Conservation (phyloP, 768 basidiomycete genomes). For the Pisolithus marmoratus region DNA sequence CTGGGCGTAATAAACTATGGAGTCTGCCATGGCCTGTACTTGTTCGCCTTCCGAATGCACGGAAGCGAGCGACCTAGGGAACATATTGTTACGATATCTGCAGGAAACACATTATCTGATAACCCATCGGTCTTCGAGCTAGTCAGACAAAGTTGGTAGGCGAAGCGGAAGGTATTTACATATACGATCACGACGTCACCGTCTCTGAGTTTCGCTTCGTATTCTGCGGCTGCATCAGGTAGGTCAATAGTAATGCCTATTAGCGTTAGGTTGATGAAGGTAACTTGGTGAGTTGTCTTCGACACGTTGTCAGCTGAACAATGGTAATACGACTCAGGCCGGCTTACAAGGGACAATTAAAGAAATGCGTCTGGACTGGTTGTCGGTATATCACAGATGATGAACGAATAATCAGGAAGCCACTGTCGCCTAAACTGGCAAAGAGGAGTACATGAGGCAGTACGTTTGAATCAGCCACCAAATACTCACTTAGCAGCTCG, state of each 20-base stretch:
- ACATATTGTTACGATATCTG: constrained; percentile 68
- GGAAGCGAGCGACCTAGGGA: constrained; percentile 53
- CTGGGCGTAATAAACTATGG: constrained; percentile 62
- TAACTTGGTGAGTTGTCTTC: constrained; percentile 28
- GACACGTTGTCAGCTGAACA: background rate
- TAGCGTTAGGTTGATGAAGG: constrained; percentile 23
- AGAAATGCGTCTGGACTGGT: constrained; percentile 28
- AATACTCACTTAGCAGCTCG: constrained; percentile 68
- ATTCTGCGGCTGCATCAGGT: constrained; percentile 38
- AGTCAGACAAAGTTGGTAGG: constrained; percentile 2
- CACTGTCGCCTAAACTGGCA: constrained; percentile 71
- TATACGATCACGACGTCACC: constrained; percentile 50
- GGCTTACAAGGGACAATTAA: constrained; percentile 29
- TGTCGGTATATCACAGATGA: constrained; percentile 53
- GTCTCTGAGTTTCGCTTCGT: constrained; percentile 43
- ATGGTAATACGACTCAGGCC: background rate
- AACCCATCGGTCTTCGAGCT: constrained; percentile 46
- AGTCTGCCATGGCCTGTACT: constrained; percentile 68
- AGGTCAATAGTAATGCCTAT: constrained; percentile 26
- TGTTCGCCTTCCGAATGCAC: constrained; percentile 53
- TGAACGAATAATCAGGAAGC: constrained; percentile 65
- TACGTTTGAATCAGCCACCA: background rate
- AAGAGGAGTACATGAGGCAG: constrained; percentile 5
- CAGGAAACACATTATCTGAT: constrained; percentile 55
- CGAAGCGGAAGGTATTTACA: constrained; percentile 26